Percentiles rank a stretch among this genome's conserved stretches.
Evolutionary conservation across 352 stramenopile genomes (phyloP).

Genomic region (Phytopythium kandeliae): DNA sequence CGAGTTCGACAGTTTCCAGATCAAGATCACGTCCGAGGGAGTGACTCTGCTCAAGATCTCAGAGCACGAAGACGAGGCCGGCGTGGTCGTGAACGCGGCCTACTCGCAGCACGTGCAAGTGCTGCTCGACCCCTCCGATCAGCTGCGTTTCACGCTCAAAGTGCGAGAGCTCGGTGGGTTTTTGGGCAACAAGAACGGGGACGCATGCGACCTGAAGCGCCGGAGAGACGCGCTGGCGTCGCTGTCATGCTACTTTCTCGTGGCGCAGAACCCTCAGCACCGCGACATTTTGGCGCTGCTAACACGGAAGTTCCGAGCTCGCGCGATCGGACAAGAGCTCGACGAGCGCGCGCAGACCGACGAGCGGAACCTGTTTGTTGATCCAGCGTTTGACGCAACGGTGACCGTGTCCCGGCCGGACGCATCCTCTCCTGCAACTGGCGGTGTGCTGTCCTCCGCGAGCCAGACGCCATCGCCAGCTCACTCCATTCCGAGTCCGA

Average conservation of each 20-base stretch:
- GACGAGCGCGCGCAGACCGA: slow-evolving; percentile 53
- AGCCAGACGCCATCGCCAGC: slow-evolving; percentile 1
- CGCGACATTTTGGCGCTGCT: slow-evolving; percentile 69
- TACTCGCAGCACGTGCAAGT: slow-evolving; percentile 70
- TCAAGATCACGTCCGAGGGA: slow-evolving; percentile 54
- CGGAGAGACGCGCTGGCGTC: slow-evolving; percentile 27
- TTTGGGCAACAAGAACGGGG: slow-evolving; percentile 46
- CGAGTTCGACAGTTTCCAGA: slow-evolving; percentile 75
- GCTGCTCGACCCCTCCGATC: slow-evolving; percentile 57
- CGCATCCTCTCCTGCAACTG: slow-evolving; percentile 4
- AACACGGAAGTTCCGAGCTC: slow-evolving; percentile 68
- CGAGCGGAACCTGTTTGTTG: slow-evolving; percentile 65
- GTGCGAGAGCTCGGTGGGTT: slow-evolving; percentile 73
- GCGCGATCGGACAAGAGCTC: slow-evolving; percentile 32
- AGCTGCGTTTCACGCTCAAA: slow-evolving; percentile 69
- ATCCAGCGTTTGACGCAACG: slow-evolving; percentile 38
- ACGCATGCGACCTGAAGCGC: slow-evolving; percentile 57
- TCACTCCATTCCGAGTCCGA: not conserved
- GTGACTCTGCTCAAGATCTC: slow-evolving; percentile 70
- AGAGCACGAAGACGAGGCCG: slow-evolving; percentile 58
- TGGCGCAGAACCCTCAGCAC: slow-evolving; percentile 74
- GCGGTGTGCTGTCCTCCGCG: not conserved
- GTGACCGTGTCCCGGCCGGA: not conserved
- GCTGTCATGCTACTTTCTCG: slow-evolving; percentile 70
- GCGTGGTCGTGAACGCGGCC: slow-evolving; percentile 37